Conservation (phyloP, 495 filamentous ascomycete species). For the Podospora australis region DNA sequence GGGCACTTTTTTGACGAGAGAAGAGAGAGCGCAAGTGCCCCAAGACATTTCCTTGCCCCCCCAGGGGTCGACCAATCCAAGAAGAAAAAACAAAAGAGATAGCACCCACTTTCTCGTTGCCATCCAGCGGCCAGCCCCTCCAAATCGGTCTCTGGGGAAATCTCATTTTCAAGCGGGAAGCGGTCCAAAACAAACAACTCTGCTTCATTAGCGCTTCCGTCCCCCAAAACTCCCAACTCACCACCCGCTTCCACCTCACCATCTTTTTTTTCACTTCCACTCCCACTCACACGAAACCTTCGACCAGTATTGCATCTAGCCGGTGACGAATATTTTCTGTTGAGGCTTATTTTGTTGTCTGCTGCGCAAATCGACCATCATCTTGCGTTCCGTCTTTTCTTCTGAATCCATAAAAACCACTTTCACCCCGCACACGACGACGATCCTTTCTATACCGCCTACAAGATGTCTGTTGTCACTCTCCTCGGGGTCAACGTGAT, state of each 20-base stretch:
- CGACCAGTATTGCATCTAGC: not conserved
- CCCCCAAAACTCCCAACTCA: too few relatives aligned
- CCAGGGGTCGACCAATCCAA: too few relatives aligned
- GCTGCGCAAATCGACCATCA: too few relatives aligned
- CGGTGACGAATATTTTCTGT: too few relatives aligned
- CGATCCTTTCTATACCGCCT: too few relatives aligned
- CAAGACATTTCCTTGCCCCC: not conserved
- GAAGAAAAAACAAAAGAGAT: too few relatives aligned
- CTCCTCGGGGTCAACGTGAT: constrained; percentile 88
- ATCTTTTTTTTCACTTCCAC: not conserved
- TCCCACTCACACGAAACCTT: not conserved
- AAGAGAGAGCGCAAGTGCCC: constrained; percentile 6
- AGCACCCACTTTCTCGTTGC: not conserved
- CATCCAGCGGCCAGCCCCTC: not conserved
- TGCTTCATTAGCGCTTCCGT: not conserved
- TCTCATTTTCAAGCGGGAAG: not conserved
- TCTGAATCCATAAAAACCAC: too few relatives aligned
- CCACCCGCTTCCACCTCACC: not conserved
- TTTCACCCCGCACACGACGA: constrained; percentile 1
- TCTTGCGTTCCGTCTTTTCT: not conserved
- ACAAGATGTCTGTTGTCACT: constrained; percentile 93
- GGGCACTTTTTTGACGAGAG: not conserved
- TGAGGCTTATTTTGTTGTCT: too few relatives aligned
- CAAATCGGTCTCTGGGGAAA: too few relatives aligned
- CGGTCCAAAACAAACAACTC: constrained; percentile 1